Evolutionary conservation across 164 flowering plant species (phyloP).

Genomic region (Vitis vinifera): DNA sequence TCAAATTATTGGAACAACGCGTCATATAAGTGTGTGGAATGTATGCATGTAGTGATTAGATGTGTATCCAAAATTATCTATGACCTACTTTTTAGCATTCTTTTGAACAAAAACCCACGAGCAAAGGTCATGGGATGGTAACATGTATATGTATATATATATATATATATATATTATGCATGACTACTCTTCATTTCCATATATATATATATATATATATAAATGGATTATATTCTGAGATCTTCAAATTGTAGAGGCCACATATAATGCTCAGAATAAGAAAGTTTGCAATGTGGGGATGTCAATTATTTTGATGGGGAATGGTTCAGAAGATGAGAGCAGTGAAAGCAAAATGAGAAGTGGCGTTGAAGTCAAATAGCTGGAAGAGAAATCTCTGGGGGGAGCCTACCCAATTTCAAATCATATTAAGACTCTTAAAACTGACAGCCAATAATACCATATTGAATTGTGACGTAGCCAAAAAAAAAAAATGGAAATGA

Average conservation of each 20-base stretch:
- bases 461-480: slow-evolving; percentile 22
- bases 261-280: slow-evolving; percentile 7
- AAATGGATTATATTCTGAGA: slow-evolving; percentile 19
- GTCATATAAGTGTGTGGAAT: background rate
- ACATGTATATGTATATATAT: background rate
- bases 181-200: background rate
- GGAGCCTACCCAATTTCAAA: slow-evolving; percentile 7
- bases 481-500: slow-evolving; percentile 9
- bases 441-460: slow-evolving; percentile 12
- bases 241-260: background rate
- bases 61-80: background rate
- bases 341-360: background rate
- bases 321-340: background rate
- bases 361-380: slow-evolving; percentile 22
- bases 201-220: background rate
- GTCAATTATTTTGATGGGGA: slow-evolving; percentile 11
- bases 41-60: slow-evolving; percentile 13
- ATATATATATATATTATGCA: slow-evolving; percentile 1
- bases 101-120: background rate
- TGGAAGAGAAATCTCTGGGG: background rate
- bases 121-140: background rate
- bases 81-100: background rate
- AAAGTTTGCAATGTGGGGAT: slow-evolving; percentile 10
- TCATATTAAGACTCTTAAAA: slow-evolving; percentile 1
- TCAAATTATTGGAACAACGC: slow-evolving; percentile 14